Conservation (phyloP, 2,329 filamentous ascomycete genomes). For the Orbilia javanica region DNA sequence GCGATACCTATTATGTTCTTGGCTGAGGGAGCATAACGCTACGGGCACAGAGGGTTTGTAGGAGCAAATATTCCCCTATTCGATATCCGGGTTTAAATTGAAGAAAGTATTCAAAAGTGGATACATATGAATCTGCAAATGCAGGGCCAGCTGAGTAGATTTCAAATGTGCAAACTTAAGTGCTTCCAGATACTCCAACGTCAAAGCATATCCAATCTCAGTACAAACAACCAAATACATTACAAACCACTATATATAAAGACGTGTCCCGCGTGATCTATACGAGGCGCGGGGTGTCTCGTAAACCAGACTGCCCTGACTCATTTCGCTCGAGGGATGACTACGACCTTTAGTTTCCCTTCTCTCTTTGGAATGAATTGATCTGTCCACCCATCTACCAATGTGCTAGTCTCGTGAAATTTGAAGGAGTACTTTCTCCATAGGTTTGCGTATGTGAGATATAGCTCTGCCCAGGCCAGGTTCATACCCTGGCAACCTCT, state of each 20-base stretch:
- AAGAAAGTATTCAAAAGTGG: too few species aligned
- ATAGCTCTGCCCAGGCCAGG: conserved; percentile 64
- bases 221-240: background rate
- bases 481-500: conserved; percentile 65
- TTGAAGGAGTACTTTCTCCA: conserved; percentile 63
- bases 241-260: background rate
- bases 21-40: too few species aligned
- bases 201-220: conserved; percentile 2
- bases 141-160: too few species aligned
- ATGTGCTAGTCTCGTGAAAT: conserved; percentile 58
- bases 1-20: too few species aligned
- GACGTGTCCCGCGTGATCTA: background rate
- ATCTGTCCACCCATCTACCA: conserved; percentile 43
- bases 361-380: conserved; percentile 54
- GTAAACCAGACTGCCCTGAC: conserved; percentile 24
- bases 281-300: conserved; percentile 3
- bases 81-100: too few species aligned
- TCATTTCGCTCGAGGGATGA: conserved; percentile 38
- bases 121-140: background rate
- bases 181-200: background rate
- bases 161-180: background rate
- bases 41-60: too few species aligned
- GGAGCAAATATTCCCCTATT: too few species aligned
- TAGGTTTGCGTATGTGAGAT: conserved; percentile 63
- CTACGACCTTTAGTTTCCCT: conserved; percentile 33